These are phyloP conservation scores for Daldinia grandis DNA, from an alignment of 495 filamentous ascomycete genomes.

Conservation along the genomic window DNA sequence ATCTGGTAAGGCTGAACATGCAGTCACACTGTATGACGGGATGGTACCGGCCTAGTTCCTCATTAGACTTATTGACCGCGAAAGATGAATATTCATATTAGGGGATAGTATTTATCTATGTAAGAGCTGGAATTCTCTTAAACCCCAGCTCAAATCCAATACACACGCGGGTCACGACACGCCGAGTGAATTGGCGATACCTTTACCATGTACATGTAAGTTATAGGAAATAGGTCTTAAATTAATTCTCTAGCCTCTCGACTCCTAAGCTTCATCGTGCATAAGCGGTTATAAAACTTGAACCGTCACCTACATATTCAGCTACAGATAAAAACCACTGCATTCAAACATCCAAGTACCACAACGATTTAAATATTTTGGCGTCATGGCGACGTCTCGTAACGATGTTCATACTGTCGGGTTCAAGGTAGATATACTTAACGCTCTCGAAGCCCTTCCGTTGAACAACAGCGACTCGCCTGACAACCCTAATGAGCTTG, in stretches of 20 bases:
- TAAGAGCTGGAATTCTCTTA: too few relatives aligned
- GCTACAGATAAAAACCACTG: background rate
- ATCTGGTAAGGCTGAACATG: background rate
- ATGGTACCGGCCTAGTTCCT: background rate
- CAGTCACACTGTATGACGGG: background rate
- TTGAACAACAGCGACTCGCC: background rate
- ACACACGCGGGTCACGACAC: too few relatives aligned
- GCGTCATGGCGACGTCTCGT: background rate
- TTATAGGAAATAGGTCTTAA: background rate
- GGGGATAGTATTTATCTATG: too few relatives aligned
- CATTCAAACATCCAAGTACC: background rate
- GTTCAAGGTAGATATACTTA: background rate
- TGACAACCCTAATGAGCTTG: background rate
- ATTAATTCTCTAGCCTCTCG: background rate
- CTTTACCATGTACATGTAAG: background rate
- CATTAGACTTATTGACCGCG: too few relatives aligned
- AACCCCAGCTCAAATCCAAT: too few relatives aligned
- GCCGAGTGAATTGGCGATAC: background rate
- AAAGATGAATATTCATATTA: too few relatives aligned
- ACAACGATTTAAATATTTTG: background rate
- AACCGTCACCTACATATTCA: background rate
- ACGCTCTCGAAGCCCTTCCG: slow-evolving; percentile 7
- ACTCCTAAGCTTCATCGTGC: background rate
- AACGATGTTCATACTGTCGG: background rate
- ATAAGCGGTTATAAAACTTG: background rate